A percentile compares a stretch with the other conserved stretches of the same genome.
phyloP scores from a whole-genome alignment of 495 filamentous ascomycete species.

The Penicillium verhagenii region DNA sequence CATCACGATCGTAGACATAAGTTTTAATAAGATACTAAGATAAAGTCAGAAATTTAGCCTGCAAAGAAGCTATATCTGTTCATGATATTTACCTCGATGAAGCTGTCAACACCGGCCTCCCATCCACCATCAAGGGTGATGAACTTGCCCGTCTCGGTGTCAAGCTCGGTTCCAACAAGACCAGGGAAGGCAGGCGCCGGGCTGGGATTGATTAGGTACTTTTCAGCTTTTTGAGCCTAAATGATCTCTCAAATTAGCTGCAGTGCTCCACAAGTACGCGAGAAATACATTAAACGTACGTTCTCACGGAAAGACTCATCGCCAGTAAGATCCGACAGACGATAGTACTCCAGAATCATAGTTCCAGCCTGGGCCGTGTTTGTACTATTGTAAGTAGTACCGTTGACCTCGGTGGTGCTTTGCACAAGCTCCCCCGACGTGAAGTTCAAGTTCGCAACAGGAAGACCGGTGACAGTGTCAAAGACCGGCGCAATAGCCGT shows the following conservation, averaged over 20 bases:
- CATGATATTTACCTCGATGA: constrained; percentile 16
- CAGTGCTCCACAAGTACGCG: neutral
- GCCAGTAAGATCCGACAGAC: constrained; percentile 23
- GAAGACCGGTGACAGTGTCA: constrained; percentile 20
- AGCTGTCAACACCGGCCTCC: constrained; percentile 24
- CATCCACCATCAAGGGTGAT: constrained; percentile 24
- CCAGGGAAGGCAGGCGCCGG: constrained; percentile 19
- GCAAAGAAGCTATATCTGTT: too few species aligned
- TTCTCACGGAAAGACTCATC: constrained; percentile 22
- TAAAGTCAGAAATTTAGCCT: neutral
- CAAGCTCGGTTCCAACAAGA: constrained; percentile 19
- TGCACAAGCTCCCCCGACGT: constrained; percentile 10
- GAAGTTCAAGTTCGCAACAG: constrained; percentile 14
- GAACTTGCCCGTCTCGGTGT: constrained; percentile 21
- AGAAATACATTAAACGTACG: constrained; percentile 4
- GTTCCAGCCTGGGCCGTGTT: constrained; percentile 24
- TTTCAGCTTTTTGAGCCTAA: constrained; percentile 20
- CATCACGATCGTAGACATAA: constrained; percentile 62
- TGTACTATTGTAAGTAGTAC: constrained; percentile 21
- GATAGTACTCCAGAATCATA: constrained; percentile 23
- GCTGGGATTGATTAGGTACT: constrained; percentile 17
- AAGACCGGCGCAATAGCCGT: constrained; percentile 20
- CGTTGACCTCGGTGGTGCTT: constrained; percentile 16
- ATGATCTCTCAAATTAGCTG: neutral
- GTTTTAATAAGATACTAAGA: constrained; percentile 76